Evolutionary conservation across 371 early-diverging fungal species (phyloP).

Genomic region (Polyrhizophydium stewartii): DNA sequence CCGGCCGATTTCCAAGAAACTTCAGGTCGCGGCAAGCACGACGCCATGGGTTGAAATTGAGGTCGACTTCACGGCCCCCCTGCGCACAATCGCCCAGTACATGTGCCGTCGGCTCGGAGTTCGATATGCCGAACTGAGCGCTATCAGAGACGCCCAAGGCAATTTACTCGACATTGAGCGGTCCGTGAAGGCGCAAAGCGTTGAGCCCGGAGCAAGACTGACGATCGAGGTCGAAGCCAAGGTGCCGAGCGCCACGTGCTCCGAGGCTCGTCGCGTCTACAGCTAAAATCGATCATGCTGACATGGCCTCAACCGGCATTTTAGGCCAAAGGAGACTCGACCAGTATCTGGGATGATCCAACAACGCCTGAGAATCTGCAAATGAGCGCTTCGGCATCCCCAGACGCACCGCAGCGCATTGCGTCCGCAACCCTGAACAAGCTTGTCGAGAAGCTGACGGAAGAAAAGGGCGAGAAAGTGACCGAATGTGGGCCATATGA

Average conservation of each 20-base stretch:
- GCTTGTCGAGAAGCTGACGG: slow-evolving; percentile 28
- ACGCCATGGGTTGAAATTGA: slow-evolving; percentile 16
- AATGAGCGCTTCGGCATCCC: no score
- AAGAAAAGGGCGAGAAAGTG: slow-evolving; percentile 15
- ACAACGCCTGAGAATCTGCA: slow-evolving; percentile 1
- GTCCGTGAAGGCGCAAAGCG: slow-evolving; percentile 4
- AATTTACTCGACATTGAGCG: not conserved
- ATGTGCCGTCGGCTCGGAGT: slow-evolving; percentile 20
- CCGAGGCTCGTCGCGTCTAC: no score
- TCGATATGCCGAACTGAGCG: not conserved
- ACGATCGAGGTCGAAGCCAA: no score
- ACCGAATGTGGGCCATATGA: slow-evolving; percentile 11
- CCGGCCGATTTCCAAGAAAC: slow-evolving; percentile 5
- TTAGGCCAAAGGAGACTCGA: no score
- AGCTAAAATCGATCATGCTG: no score
- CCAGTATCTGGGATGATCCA: slow-evolving; percentile 8
- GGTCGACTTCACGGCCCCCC: slow-evolving; percentile 6
- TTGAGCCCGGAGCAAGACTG: slow-evolving; percentile 6
- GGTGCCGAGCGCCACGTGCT: no score
- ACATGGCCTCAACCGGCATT: no score
- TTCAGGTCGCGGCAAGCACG: not conserved
- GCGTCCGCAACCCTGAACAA: slow-evolving; percentile 27
- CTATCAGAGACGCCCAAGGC: not conserved
- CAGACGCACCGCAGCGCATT: slow-evolving; percentile 4
- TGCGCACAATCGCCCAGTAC: not conserved